Percentiles rank a stretch among this genome's conserved stretches.
Evolutionary conservation across 352 stramenopile species (phyloP).

Genomic region (Globisporangium viniferum): DNA sequence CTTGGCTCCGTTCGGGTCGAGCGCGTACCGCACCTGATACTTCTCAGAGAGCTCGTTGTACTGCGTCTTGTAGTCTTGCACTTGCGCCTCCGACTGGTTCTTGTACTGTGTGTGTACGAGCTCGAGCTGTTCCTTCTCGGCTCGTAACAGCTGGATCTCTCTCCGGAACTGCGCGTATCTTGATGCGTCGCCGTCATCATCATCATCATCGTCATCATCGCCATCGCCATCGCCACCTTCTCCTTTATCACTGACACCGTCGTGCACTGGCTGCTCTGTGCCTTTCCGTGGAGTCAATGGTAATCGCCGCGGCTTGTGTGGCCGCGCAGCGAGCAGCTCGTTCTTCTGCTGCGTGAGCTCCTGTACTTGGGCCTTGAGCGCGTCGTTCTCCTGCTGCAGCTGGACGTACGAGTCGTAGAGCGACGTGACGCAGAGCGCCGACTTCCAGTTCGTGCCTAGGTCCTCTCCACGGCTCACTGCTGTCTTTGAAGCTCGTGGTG

Average conservation of each 20-base stretch:
- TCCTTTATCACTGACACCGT: neutral
- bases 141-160: constrained; percentile 49
- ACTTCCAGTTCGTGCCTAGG: constrained; percentile 60
- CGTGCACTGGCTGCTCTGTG: constrained; percentile 10
- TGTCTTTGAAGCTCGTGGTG: neutral
- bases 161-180: constrained; percentile 24
- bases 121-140: constrained; percentile 44
- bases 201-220: neutral
- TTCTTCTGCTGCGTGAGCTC: constrained; percentile 27
- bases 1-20: constrained; percentile 54
- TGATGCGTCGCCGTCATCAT: constrained; percentile 12
- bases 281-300: neutral
- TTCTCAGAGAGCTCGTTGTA: constrained; percentile 43
- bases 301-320: constrained; percentile 11
- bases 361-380: constrained; percentile 28
- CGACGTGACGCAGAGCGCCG: constrained; percentile 67
- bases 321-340: constrained; percentile 25
- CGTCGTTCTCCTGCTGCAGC: constrained; percentile 52
- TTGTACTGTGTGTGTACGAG: constrained; percentile 31
- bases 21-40: constrained; percentile 45
- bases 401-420: constrained; percentile 74
- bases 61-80: constrained; percentile 26
- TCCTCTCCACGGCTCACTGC: neutral
- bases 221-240: constrained; percentile 20
- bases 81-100: constrained; percentile 31